These are phyloP conservation scores for Cryphonectria parasitica DNA, from an alignment of 2,329 filamentous ascomycete species.

Conservation along the genomic window DNA sequence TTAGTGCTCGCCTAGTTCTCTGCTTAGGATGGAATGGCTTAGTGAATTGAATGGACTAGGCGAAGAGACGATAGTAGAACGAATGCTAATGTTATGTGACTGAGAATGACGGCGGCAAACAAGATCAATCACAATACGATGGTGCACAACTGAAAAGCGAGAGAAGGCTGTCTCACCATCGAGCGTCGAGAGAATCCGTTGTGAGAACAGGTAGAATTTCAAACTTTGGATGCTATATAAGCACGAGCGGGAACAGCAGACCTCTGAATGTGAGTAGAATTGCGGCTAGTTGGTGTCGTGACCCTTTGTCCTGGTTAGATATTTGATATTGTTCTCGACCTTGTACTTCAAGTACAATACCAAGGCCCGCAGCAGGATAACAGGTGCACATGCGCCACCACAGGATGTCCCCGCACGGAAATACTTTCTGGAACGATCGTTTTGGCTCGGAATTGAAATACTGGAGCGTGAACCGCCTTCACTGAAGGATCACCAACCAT, in stretches of 20 bases:
- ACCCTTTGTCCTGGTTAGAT: conserved; percentile 1
- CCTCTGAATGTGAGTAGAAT: background rate
- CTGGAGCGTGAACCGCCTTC: background rate
- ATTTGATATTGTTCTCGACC: conserved; percentile 9
- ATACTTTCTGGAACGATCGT: background rate
- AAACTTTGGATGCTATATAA: background rate
- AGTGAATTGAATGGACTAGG: background rate
- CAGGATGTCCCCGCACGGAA: too few relatives aligned
- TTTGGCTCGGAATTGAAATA: background rate
- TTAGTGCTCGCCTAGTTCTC: background rate
- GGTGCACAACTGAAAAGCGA: background rate
- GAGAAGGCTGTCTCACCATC: background rate
- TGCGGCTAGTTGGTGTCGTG: background rate
- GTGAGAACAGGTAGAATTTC: background rate
- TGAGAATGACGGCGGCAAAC: background rate
- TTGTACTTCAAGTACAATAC: conserved; percentile 12
- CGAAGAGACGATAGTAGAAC: too few relatives aligned
- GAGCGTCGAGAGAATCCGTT: background rate
- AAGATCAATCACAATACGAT: background rate
- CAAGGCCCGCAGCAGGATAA: conserved; percentile 12
- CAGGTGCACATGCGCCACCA: background rate
- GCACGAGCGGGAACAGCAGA: background rate
- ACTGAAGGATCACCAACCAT: background rate
- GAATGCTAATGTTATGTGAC: background rate
- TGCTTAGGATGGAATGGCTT: background rate